These are phyloP conservation scores for Leptoxyphium fumago DNA, from an alignment of 2,329 filamentous ascomycete genomes.

Conservation along the genomic window DNA sequence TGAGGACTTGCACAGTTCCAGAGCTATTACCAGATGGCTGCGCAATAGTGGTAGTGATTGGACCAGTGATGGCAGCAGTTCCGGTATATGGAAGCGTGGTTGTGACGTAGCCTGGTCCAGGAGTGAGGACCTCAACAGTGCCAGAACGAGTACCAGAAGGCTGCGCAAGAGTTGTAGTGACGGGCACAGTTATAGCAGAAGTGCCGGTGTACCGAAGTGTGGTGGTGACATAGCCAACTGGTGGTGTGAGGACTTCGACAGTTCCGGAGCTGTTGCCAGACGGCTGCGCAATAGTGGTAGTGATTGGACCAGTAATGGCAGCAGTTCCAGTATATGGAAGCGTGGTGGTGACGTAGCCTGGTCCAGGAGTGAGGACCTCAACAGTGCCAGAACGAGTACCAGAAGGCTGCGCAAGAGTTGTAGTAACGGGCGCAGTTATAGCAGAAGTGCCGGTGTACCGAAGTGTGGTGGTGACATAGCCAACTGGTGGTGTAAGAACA, in stretches of 20 bases:
- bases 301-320: slow-evolving; percentile 2
- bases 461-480: background rate
- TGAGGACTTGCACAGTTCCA: slow-evolving; percentile 5
- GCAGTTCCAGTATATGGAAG: background rate
- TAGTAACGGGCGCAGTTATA: background rate
- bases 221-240: background rate
- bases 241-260: background rate
- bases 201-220: slow-evolving; percentile 1
- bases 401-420: background rate
- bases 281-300: slow-evolving; percentile 1
- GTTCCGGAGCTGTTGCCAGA: slow-evolving; percentile 1
- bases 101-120: slow-evolving; percentile 1
- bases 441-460: slow-evolving; percentile 3
- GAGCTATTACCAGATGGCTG: slow-evolving; percentile 3
- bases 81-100: slow-evolving; percentile 4
- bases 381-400: background rate
- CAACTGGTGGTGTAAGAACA: background rate
- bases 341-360: background rate
- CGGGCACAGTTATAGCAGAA: slow-evolving; percentile 1
- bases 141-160: slow-evolving; percentile 3
- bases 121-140: slow-evolving; percentile 1
- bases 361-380: slow-evolving; percentile 2
- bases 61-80: background rate
- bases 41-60: slow-evolving; percentile 3
- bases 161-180: slow-evolving; percentile 1